Base-by-base conservation (phyloP, 2,329 filamentous ascomycete species). In the Fusarium sp. region DNA sequence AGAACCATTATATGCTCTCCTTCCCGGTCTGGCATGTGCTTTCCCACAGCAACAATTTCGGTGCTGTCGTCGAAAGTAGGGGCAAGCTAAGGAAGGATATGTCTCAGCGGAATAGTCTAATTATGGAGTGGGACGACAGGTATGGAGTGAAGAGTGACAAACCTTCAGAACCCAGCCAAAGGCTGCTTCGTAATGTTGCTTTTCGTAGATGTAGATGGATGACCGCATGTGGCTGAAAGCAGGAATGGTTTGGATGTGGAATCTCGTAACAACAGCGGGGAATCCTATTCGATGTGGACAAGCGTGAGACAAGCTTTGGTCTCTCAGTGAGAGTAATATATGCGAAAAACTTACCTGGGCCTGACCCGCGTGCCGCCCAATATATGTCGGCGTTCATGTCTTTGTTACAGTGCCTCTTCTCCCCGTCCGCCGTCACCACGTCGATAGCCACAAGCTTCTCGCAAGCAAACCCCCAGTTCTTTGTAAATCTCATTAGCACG, bases 111-210 rank as follows among this genome's bases (percentile, higher is more conserved):
- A 8, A 0, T 6, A 3, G 22, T 23, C 22, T 23, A 23, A 11
- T 33, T 0, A 9, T 0, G 8, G 1, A 1, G 3, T 6, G 2
- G 5, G 11, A 32, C 5, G 22, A 23, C 22, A 23, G 6, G 22
- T 23, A 23, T 23, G 22, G 22, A 23, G 5, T 23, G 13, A 6
- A 10, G 25, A 4, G 19, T 30, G 15, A 2, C 15, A 2, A 4
- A 44, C 49, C 15, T 52, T 19, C 0, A 32, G 1, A 1, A 52
- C 49, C 49, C 49, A 52, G 14, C 37, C n/a, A 8, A 52, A 52
- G 2, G 25, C 37, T 2, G 6, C 19, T 19, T 52, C 25, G 17
- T 52, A 52, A 8, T 44, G 14, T 4, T 44, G 19, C 11, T 52
- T 52, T 6, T 52, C 25, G 3, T 52, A 44, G 25, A 27, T 23